These are phyloP conservation scores for Fomitopsis pulvina DNA, from an alignment of 768 basidiomycete genomes.

Conservation along the genomic window DNA sequence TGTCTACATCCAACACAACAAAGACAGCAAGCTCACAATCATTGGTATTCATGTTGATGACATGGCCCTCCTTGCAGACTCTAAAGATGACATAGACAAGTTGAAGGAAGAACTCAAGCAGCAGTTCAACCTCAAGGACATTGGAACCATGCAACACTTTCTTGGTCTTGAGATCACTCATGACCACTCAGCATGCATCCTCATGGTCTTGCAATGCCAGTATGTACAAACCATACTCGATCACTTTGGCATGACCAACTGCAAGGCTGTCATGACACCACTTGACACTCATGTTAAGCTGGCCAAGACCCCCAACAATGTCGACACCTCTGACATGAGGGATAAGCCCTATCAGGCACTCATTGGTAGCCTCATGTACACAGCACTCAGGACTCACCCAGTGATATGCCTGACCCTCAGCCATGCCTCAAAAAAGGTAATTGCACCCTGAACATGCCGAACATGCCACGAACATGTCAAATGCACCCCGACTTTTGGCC, in stretches of 20 bases:
- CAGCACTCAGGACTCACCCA: too few species aligned
- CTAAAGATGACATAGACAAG: conserved; percentile 10
- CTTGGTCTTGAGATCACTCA: conserved; percentile 25
- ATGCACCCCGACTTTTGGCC: too few species aligned
- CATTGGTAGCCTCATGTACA: too few species aligned
- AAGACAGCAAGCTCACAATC: neutral
- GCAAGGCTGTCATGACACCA: too few species aligned
- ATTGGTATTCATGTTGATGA: conserved; percentile 14
- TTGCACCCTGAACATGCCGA: too few species aligned
- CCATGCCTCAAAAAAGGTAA: too few species aligned
- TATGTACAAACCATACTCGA: conserved; percentile 14
- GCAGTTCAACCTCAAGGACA: too few species aligned
- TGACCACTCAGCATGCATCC: conserved; percentile 16
- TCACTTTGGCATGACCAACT: conserved; percentile 10
- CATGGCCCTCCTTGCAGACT: too few species aligned
- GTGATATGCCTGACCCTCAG: too few species aligned
- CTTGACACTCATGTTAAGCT: conserved; percentile 9
- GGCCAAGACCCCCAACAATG: neutral
- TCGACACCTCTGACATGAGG: conserved; percentile 3
- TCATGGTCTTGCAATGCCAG: conserved; percentile 23
- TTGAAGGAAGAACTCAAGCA: neutral
- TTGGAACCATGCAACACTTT: too few species aligned
- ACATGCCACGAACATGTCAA: too few species aligned
- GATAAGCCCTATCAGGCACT: conserved; percentile 22
- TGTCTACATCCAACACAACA: neutral